phyloP scores from a whole-genome alignment of 176 grass and related monocot genomes.

The Phoenix dactylifera region DNA sequence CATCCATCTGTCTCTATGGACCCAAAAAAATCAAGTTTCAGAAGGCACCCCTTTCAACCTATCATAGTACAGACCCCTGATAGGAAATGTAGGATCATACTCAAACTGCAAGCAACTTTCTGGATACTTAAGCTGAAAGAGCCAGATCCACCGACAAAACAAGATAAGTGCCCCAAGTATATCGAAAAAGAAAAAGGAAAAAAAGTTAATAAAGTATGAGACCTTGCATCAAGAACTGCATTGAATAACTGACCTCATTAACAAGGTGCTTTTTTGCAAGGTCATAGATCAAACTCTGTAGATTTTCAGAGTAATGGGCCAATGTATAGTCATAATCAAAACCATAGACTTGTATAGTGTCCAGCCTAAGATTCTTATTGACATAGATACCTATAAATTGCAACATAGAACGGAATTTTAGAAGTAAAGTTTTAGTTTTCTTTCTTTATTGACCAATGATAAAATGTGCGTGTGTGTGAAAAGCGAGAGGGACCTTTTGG shows the following conservation, averaged over 20 bases:
- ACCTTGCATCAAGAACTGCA: background rate
- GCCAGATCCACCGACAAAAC: background rate
- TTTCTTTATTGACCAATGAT: background rate
- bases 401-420: background rate
- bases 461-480: background rate
- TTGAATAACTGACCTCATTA: constrained; percentile 46
- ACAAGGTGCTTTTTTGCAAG: constrained; percentile 91
- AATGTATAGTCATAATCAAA: constrained; percentile 98
- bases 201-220: too few relatives aligned
- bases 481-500: constrained; percentile 34
- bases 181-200: background rate
- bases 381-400: constrained; percentile 64
- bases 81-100: constrained; percentile 68
- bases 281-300: constrained; percentile 80
- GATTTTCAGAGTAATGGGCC: constrained; percentile 70
- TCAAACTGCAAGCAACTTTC: constrained; percentile 89
- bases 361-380: constrained; percentile 83
- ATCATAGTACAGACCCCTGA: constrained; percentile 96
- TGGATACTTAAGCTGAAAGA: constrained; percentile 68
- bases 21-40: constrained; percentile 98
- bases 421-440: background rate
- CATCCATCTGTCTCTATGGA: constrained; percentile 92
- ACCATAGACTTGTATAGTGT: constrained; percentile 81
- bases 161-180: background rate
- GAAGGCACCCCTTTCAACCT: constrained; percentile 69